Evolutionary conservation across 208 protist genomes (phyloP), one percentile per base, ranked within the genome.

Genomic region (Crithidia mellificae): DNA sequence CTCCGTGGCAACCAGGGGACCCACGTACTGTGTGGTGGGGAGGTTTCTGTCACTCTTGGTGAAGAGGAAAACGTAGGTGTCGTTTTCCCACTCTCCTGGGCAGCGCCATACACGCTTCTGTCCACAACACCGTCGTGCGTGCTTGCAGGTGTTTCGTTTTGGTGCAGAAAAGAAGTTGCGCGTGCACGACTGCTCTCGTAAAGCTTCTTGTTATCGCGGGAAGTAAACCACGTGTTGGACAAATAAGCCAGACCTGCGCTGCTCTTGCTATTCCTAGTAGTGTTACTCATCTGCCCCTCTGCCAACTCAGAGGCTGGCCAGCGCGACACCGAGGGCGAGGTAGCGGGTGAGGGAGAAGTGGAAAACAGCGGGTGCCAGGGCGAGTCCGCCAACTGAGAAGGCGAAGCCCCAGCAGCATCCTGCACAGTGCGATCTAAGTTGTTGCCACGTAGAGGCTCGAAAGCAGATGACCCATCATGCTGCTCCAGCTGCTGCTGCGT

Each of bases 281-380:
- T n/a, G n/a, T n/a, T n/a, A n/a, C n/a, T n/a, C n/a, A n/a, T n/a
- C n/a, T n/a, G n/a, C n/a, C n/a, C n/a, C n/a, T n/a, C n/a, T n/a
- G n/a, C n/a, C n/a, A n/a, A n/a, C n/a, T n/a, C n/a, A n/a, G n/a
- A n/a, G n/a, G 46, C 32, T 4, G n/a, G 52, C n/a, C 52, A 15
- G 11, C 30, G 12, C 27, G 19, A 1, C 52, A 15, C 32, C 14
- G 34, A 15, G 12, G 63, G 63, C 1, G 63, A 68, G 2, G 63
- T 24, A 17, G 36, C 30, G 0, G 63, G 63, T 0, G 63, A 68
- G 2, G 63, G 49, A 11, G 63, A 50, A 19, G 3, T 17, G 6
- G 63, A 39, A 39, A 68, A 68, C 38, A 68, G 46, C 0, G 63
- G 63, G 30, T 68, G 36, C 63, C 63, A 68, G 17, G 63, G 63